Percentiles rank a stretch among this genome's conserved stretches.
Evolutionary conservation across 208 protist species (phyloP).

Genomic region (Acanthamoeba polyphaga): DNA sequence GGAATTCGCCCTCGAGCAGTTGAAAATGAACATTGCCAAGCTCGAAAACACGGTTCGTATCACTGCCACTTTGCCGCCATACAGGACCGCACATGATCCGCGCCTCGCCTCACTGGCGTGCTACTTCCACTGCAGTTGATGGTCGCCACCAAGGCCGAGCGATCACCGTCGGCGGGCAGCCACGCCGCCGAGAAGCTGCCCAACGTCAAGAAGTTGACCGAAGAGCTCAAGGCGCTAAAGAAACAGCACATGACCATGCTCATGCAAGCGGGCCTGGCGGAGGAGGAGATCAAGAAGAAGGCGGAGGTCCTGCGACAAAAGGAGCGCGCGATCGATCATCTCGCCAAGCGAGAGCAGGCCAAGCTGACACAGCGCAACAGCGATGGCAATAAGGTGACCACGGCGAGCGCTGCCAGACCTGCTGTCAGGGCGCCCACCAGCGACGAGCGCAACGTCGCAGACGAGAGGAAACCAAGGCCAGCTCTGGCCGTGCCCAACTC

Average conservation of each 20-base stretch:
- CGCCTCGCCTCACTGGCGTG: background rate
- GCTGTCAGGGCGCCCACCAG: too few relatives aligned
- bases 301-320: background rate
- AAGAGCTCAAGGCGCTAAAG: background rate
- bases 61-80: background rate
- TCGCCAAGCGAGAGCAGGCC: background rate
- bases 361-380: background rate
- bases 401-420: too few relatives aligned
- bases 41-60: background rate
- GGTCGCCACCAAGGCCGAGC: background rate
- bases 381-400: background rate
- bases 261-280: background rate
- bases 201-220: background rate
- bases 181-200: background rate
- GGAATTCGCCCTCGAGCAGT: background rate
- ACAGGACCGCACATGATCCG: too few relatives aligned
- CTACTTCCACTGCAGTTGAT: background rate
- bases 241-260: background rate
- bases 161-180: background rate
- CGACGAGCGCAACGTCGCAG: too few relatives aligned
- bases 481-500: too few relatives aligned
- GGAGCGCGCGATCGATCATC: background rate
- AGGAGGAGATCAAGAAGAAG: background rate
- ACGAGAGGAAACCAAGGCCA: background rate
- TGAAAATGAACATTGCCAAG: background rate